A percentile compares a stretch with the other conserved stretches of the same genome.
phyloP scores from a whole-genome alignment of 2,329 filamentous ascomycete species.

The Sphaerulina vaccinii region DNA sequence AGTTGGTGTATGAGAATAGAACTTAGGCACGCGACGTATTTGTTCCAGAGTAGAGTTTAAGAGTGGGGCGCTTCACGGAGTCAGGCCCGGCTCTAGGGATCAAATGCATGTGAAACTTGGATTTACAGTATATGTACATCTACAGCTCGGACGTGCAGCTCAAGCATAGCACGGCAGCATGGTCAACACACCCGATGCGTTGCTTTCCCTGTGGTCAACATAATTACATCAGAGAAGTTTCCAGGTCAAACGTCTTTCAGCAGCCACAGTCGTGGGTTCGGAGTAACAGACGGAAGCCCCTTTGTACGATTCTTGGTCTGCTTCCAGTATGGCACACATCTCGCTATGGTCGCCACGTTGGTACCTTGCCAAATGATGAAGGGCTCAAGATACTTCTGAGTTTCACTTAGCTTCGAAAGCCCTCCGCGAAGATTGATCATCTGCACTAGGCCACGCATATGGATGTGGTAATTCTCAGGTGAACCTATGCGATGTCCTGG shows the following conservation, averaged over 20 bases:
- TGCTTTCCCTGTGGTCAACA: no score
- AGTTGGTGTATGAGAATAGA: not conserved
- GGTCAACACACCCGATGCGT: no score
- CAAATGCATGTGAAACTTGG: no score
- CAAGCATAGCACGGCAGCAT: no score
- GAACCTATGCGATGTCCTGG: not conserved
- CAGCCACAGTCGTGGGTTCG: constrained; percentile 4
- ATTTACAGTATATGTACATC: no score
- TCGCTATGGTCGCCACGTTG: constrained; percentile 5
- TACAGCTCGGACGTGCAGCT: no score
- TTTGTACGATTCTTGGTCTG: not conserved
- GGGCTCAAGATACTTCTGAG: not conserved
- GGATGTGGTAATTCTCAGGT: constrained; percentile 5
- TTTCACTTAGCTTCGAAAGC: not conserved
- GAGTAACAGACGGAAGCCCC: not conserved
- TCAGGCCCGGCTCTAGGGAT: no score
- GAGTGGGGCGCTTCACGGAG: no score
- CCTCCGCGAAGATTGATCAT: constrained; percentile 15
- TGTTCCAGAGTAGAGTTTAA: no score
- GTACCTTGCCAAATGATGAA: constrained; percentile 14
- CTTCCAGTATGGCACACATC: constrained; percentile 5
- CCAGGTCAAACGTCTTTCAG: not conserved
- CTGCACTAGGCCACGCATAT: constrained; percentile 9
- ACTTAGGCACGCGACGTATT: not conserved
- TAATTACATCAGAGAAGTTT: no score